Evolutionary conservation across 2,329 filamentous ascomycete genomes (phyloP).

Genomic region (Colletotrichum sp.): DNA sequence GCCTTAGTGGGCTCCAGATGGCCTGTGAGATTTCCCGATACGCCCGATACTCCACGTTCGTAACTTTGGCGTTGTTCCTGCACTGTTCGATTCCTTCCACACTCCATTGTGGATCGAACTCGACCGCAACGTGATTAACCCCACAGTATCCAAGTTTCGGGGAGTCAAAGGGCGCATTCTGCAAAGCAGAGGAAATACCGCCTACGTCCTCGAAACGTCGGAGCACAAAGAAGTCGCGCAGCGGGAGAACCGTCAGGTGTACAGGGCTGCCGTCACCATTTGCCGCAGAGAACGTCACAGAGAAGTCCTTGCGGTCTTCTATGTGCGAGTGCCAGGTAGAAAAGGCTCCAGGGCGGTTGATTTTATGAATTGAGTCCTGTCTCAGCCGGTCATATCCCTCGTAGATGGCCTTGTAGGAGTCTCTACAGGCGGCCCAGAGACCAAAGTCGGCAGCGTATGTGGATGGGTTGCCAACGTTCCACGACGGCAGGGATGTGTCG

Average conservation of each 20-base stretch:
- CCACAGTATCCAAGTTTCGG: accelerated
- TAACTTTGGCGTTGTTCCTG: neutral
- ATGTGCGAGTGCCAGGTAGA: accelerated
- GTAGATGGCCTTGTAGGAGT: neutral
- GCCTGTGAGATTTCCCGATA: accelerated
- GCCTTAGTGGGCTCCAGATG: accelerated
- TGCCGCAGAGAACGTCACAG: neutral
- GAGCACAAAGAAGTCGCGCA: neutral
- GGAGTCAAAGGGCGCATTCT: neutral
- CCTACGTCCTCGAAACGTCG: neutral
- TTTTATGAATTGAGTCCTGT: accelerated
- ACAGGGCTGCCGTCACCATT: neutral
- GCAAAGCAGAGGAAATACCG: accelerated
- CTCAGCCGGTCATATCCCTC: accelerated
- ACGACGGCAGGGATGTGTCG: neutral
- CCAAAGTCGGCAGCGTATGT: neutral
- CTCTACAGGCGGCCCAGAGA: neutral
- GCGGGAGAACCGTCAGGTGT: neutral
- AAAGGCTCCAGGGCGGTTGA: accelerated
- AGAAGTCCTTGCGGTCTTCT: neutral
- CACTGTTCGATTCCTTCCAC: accelerated
- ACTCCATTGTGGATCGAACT: neutral
- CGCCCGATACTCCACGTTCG: accelerated
- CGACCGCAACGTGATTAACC: neutral
- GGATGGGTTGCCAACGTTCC: accelerated